Base-by-base conservation (phyloP, 257 asterid genomes). In the Handroanthus guayacan region DNA sequence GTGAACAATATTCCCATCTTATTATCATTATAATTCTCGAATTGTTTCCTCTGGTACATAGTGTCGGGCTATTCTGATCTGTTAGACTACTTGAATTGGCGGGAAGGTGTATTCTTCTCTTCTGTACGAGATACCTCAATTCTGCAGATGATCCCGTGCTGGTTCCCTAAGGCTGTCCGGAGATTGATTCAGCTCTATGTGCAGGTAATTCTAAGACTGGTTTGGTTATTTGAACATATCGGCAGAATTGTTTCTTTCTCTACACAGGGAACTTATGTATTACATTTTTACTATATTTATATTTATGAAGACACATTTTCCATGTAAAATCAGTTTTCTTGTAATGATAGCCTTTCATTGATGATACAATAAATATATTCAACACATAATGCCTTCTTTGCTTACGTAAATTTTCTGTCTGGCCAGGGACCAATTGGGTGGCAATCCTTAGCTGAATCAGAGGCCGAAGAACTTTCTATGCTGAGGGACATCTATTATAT, bases 121-220 rank as follows among this genome's bases (percentile, higher is more conserved):
- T 91, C 97, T 66, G 85, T 85, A 78, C 89, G 83, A 67, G 99
- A 95, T 82, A 87, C 99, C 64, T 92, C 99, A 72, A 84, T 95
- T 70, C 91, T 91, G 77, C 98, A 93, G 89, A 95, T 95, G 98
- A 89, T 95, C 37, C 99, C 99, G 0, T 89, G 89, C 89, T 90
- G 98, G 98, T 95, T 92, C 75, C 91, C 99, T 34, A 95, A 93
- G 93, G 73, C 94, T 74, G 92, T 95, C 41, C 87, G 99, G 80
- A 90, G 98, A 93, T 86, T 95, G 87, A 78, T 95, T 86, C 97
- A 95, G 87, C 97, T 95, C 43, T 91, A 88, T 76, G 92, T 91
- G 67, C 96, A 93, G 98, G 99, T 95, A 74, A 71, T 64, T 71
- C 58, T 64, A 61, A 39, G 16, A 68, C 75, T 66, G 36, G 31